Conservation (phyloP, 345 rosid species). For the Theobroma cacao region DNA sequence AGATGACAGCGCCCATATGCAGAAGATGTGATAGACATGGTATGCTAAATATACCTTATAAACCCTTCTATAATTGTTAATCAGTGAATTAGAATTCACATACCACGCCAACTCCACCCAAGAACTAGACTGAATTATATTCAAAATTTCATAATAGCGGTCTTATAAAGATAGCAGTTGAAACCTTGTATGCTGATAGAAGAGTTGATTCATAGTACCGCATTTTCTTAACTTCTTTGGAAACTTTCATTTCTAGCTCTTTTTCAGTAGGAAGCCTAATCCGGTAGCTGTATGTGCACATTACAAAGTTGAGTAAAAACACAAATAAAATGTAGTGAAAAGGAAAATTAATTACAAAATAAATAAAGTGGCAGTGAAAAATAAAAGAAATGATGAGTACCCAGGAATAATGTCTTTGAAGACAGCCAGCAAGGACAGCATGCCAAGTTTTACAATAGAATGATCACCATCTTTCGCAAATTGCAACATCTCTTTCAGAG, state of each 20-base stretch:
- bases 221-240: constrained; percentile 90
- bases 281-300: constrained; percentile 58
- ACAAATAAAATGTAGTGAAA: neutral
- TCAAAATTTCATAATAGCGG: neutral
- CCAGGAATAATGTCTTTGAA: constrained; percentile 94
- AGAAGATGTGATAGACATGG: neutral
- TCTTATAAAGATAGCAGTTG: neutral
- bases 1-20: neutral
- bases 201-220: constrained; percentile 84
- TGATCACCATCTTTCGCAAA: constrained; percentile 55
- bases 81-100: neutral
- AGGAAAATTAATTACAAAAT: constrained; percentile 8
- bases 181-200: constrained; percentile 80
- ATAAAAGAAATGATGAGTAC: constrained; percentile 34
- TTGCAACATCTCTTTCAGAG: constrained; percentile 74
- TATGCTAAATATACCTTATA: neutral
- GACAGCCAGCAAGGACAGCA: constrained; percentile 85
- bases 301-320: neutral
- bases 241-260: constrained; percentile 96
- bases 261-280: constrained; percentile 97
- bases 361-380: constrained; percentile 3
- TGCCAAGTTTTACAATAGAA: constrained; percentile 63
- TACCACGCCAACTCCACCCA: constrained; percentile 3
- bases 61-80: neutral
- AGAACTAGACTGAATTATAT: neutral